Evolutionary conservation across 352 stramenopile species (phyloP).

Genomic region (Achlya hypogyna): DNA sequence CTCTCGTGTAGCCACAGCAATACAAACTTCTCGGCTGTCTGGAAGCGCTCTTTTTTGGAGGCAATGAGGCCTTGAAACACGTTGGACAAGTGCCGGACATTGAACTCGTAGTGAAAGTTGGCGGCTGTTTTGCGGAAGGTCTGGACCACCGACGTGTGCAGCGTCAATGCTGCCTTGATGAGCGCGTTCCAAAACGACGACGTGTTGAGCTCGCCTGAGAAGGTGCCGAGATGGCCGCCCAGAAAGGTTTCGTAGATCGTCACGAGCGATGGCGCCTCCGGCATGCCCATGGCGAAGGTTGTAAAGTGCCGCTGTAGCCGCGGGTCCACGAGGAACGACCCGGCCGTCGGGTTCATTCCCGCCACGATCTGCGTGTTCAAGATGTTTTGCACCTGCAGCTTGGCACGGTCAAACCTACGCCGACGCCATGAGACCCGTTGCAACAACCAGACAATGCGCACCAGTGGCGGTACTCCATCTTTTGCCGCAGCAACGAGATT

Average conservation of each 20-base stretch:
- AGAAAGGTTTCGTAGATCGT: conserved; percentile 97
- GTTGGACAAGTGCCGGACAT: conserved; percentile 92
- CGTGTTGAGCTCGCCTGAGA: conserved; percentile 81
- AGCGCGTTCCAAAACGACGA: conserved; percentile 83
- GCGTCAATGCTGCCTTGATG: conserved; percentile 89
- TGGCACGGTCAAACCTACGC: conserved; percentile 77
- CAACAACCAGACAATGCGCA: conserved; percentile 25
- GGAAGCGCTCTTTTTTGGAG: conserved; percentile 88
- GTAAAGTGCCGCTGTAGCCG: conserved; percentile 94
- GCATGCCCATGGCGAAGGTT: conserved; percentile 93
- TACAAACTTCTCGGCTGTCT: conserved; percentile 89
- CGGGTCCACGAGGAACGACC: conserved; percentile 91
- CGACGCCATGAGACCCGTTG: not conserved
- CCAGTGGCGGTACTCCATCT: conserved; percentile 94
- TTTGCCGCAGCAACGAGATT: conserved; percentile 90
- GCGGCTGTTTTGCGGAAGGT: conserved; percentile 92
- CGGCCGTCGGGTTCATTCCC: conserved; percentile 93
- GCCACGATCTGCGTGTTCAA: conserved; percentile 92
- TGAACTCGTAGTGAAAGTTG: conserved; percentile 98
- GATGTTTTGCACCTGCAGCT: conserved; percentile 92
- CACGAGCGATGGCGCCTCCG: conserved; percentile 86
- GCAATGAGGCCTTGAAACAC: conserved; percentile 95
- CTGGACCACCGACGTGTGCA: conserved; percentile 85
- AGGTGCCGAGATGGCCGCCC: conserved; percentile 87
- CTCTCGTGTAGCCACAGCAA: conserved; percentile 94